Evolutionary conservation across 768 basidiomycete species (phyloP).

Genomic region (Naganishia randhawae): DNA sequence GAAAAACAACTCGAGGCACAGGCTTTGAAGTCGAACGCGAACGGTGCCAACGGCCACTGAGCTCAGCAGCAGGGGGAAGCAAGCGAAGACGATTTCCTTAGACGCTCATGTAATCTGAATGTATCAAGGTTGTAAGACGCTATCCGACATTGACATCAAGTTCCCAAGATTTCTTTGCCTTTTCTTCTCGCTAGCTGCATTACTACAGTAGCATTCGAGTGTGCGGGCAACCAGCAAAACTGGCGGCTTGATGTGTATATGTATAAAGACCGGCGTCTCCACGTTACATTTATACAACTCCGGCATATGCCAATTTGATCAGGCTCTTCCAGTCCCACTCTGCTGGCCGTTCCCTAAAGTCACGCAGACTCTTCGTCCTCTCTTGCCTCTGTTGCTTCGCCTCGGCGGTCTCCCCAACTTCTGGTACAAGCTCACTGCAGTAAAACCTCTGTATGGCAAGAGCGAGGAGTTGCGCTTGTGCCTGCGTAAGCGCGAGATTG

Average conservation of each 20-base stretch:
- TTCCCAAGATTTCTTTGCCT: neutral
- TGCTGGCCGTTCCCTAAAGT: slow-evolving; percentile 73
- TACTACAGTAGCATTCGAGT: neutral
- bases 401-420: slow-evolving; percentile 33
- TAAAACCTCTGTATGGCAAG: slow-evolving; percentile 83
- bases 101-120: slow-evolving; percentile 10
- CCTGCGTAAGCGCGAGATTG: slow-evolving; percentile 58
- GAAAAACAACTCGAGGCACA: slow-evolving; percentile 53
- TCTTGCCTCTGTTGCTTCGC: slow-evolving; percentile 52
- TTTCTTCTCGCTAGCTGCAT: neutral
- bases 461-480: slow-evolving; percentile 77
- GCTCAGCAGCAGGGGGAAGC: neutral
- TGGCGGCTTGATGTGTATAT: neutral
- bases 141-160: neutral
- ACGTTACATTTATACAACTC: slow-evolving; percentile 37
- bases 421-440: slow-evolving; percentile 36
- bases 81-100: neutral
- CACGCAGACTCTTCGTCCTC: slow-evolving; percentile 56
- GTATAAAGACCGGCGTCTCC: neutral
- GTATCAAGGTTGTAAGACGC: slow-evolving; percentile 21
- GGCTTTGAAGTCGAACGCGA: slow-evolving; percentile 21
- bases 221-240: too few relatives aligned
- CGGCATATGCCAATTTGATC: slow-evolving; percentile 56
- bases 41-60: slow-evolving; percentile 25
- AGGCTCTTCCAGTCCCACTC: slow-evolving; percentile 80